Percentiles rank a stretch among this genome's conserved stretches.
Evolutionary conservation across 2,329 filamentous ascomycete genomes (phyloP).

Genomic region (Ophiocordyceps camponoti-floridani): DNA sequence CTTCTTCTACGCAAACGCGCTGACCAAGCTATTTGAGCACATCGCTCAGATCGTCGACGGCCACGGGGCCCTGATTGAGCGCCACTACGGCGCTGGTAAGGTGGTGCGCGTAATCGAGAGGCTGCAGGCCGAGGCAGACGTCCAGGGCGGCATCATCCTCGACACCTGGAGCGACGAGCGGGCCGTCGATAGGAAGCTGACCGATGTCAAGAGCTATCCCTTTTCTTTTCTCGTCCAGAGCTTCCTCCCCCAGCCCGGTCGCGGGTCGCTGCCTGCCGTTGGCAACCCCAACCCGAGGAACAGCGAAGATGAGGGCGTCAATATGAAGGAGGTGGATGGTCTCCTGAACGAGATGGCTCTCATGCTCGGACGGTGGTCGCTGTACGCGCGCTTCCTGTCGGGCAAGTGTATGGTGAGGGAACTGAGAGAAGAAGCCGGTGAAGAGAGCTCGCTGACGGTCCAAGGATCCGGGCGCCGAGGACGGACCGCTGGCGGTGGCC

Average conservation of each 20-base stretch:
- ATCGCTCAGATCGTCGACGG: constrained; percentile 93
- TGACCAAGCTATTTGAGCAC: constrained; percentile 90
- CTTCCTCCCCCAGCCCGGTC: constrained; percentile 58
- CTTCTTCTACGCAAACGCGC: constrained; percentile 78
- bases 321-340: constrained; percentile 91
- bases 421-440: neutral
- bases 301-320: constrained; percentile 81
- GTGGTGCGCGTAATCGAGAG: constrained; percentile 92
- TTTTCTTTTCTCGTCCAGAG: constrained; percentile 96
- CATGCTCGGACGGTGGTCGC: constrained; percentile 85
- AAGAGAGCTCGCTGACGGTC: neutral
- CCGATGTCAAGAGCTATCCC: constrained; percentile 92
- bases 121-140: constrained; percentile 84
- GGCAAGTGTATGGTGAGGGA: constrained; percentile 63
- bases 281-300: constrained; percentile 34
- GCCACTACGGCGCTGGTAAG: constrained; percentile 81
- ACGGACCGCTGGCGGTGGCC: constrained; percentile 46
- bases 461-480: constrained; percentile 23
- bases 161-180: constrained; percentile 93
- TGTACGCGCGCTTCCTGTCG: constrained; percentile 79
- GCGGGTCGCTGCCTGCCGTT: constrained; percentile 54
- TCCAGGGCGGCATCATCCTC: constrained; percentile 87
- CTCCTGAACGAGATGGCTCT: constrained; percentile 74
- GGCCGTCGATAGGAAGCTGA: constrained; percentile 66
- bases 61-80: constrained; percentile 78